Conservation (phyloP, 2,329 filamentous ascomycete genomes). For the Penicillium sp. region DNA sequence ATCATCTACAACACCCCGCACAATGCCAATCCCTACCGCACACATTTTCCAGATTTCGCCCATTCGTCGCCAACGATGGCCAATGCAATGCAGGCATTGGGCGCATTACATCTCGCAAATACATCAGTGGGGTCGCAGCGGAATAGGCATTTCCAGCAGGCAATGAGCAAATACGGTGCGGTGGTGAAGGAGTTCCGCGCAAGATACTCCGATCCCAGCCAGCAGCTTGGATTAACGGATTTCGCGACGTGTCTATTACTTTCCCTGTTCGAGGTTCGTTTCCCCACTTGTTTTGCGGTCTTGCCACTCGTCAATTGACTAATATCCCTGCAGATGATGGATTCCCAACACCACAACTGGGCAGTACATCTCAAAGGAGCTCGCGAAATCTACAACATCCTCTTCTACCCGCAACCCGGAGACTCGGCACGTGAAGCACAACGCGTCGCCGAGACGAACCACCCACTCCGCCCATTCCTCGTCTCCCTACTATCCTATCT, state of each 20-base stretch:
- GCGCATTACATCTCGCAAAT: slow-evolving; percentile 42
- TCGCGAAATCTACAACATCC: slow-evolving; percentile 36
- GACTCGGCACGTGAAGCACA: slow-evolving; percentile 27
- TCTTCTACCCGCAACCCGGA: slow-evolving; percentile 28
- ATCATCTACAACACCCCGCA: slow-evolving; percentile 38
- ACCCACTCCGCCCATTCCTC: slow-evolving; percentile 38
- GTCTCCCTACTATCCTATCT: slow-evolving; percentile 41
- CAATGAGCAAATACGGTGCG: slow-evolving; percentile 39
- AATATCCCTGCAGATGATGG: slow-evolving; percentile 33
- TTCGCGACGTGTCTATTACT: slow-evolving; percentile 37
- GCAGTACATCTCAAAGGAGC: slow-evolving; percentile 40
- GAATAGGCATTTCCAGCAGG: slow-evolving; percentile 36
- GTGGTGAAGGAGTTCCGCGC: slow-evolving; percentile 35
- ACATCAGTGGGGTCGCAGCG: slow-evolving; percentile 33
- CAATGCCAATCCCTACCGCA: slow-evolving; percentile 38
- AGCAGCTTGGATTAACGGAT: slow-evolving; percentile 28
- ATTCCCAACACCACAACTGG: slow-evolving; percentile 40
- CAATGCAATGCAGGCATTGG: slow-evolving; percentile 41
- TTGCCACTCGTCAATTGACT: neutral
- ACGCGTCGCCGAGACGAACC: slow-evolving; percentile 31
- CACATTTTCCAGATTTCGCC: slow-evolving; percentile 33
- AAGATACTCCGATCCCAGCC: slow-evolving; percentile 24
- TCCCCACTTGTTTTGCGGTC: no score
- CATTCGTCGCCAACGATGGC: slow-evolving; percentile 35
- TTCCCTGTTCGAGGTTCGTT: slow-evolving; percentile 35